Evolutionary conservation across 2,329 filamentous ascomycete species (phyloP), one percentile per base, ranked within the genome.

Genomic region (Fusarium haematococcum): DNA sequence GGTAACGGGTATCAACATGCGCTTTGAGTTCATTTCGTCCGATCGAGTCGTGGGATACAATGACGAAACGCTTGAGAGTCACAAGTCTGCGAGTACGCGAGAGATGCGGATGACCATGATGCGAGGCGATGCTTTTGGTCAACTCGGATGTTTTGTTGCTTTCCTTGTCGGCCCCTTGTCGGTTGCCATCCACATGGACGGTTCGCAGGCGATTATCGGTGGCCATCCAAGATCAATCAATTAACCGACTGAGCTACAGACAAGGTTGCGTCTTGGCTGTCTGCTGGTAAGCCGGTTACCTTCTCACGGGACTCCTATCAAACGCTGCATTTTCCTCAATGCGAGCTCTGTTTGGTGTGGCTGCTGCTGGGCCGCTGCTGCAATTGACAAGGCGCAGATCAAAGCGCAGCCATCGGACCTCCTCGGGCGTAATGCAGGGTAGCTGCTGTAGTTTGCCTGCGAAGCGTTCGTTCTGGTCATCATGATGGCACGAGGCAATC

Each of bases 361-460:
- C 20, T 35, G 33, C 32, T 56, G 30, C 30, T 56, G 8, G 33
- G 50, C 18, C n/a, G 32, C 52, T 33, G 33, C 20, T 35, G 52
- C 32, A 37, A 57, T 52, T n/a, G 48, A 52, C 27, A 32, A 52
- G 37, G 27, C 52, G 52, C 52, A 56, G 52, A 9, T 7, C 32
- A 5, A 35, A 62, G 27, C 32, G 23, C 39, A 62, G 25, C 41
- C 18, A 25, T 25, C 30, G 45, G 50, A 23, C 16, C 23, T 50
- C 41, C 27, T 20, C 32, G 39, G 23, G 41, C n/a, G 37, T 52
- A 50, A 63, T 68, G 68, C 68, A 76, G 70, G 70, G 68, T 75
- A 76, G 56, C 37, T 69, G 56, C n/a, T 71, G 56, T 56, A 37
- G 63, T 64, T 63, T 69, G 45, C 65, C 54, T 69, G 61, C 62